Percentiles rank a stretch among this genome's conserved stretches.
Evolutionary conservation across 2,329 filamentous ascomycete genomes (phyloP).

Genomic region (Arthrobotrys conoides): DNA sequence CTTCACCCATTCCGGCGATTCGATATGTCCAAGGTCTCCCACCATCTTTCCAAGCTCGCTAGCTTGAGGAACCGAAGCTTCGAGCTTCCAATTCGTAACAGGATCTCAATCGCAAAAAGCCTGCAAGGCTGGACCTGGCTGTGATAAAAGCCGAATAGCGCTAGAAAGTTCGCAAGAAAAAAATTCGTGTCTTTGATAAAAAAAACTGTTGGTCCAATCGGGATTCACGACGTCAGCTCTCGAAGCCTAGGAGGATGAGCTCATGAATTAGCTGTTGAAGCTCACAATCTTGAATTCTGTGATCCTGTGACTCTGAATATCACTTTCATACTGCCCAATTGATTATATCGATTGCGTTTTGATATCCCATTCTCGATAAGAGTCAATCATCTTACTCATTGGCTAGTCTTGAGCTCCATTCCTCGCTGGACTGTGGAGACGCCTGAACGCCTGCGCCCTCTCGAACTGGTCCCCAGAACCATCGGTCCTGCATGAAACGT

Average conservation of each 20-base stretch:
- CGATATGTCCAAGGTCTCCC: conserved; percentile 26
- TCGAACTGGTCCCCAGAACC: conserved; percentile 35
- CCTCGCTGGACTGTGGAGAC: conserved; percentile 23
- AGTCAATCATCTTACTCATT: conserved; percentile 24
- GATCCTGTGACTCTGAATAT: conserved; percentile 56
- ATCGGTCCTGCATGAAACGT: conserved; percentile 62
- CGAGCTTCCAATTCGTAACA: conserved; percentile 55
- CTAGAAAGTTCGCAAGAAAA: conserved; percentile 49
- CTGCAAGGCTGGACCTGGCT: conserved; percentile 20
- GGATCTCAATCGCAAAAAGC: conserved; percentile 40
- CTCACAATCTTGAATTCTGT: conserved; percentile 3
- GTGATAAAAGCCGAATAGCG: conserved; percentile 48
- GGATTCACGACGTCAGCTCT: conserved; percentile 25
- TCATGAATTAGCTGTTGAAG: conserved; percentile 42
- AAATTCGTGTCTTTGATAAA: conserved; percentile 42
- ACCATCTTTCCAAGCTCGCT: conserved; percentile 48
- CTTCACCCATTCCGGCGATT: conserved; percentile 61
- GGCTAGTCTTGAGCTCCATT: conserved; percentile 41
- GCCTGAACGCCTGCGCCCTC: conserved; percentile 19
- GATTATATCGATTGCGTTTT: conserved; percentile 29
- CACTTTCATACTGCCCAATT: conserved; percentile 43
- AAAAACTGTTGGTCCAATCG: conserved; percentile 38
- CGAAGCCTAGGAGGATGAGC: conserved; percentile 37
- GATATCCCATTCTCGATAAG: conserved; percentile 39
- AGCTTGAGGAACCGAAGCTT: conserved; percentile 40